Base-by-base conservation (phyloP, 2,329 filamentous ascomycete genomes). In the Pyrenochaeta sp. region DNA sequence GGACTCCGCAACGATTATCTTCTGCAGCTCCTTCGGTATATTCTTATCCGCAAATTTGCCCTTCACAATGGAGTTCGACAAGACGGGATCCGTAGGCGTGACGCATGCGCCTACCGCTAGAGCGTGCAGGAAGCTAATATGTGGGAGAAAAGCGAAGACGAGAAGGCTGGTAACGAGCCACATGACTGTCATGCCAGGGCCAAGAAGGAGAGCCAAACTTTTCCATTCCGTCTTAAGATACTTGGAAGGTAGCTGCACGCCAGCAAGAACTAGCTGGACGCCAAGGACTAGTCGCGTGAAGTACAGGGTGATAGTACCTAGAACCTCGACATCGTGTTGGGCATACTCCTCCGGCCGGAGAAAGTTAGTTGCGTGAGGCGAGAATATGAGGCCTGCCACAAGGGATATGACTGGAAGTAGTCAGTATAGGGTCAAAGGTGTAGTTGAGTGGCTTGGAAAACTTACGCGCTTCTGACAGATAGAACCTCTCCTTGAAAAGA, bases 11-110 rank as follows among this genome's bases (percentile, higher is more conserved):
- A 80, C 79, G 58, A 81, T 82, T 58, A 82, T 91, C 63, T 90
- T 88, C 79, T 96, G 92, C 48, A 97, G 80, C 28, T 89, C 86
- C 56, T 88, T 89, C 0, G 93, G 92, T 19, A 97, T 89, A 73
- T 97, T 95, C 69, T 93, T 90, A 71, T 97, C 93, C 0, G 93
- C 93, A 72, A 96, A 97, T 68, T 91, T 93, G 32, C 93, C 93
- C 80, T 97, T 97, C 45, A 97, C 92, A 56, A 97, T 96, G 2
- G 91, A 91, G 63, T 95, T 94, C 15, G 91, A 94, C 37, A 97
- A 78, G 1, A 97, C 88, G 0, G 93, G 93, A 69, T 97, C 93
- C 0, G 93, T 97, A 0, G 93, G 93, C 2, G 93, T 95, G n/a
- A 97, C 88, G 71, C 93, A 96, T 0, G 93, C 91, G 1, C 88